Percentiles rank a stretch among this genome's conserved stretches.
phyloP scores from a whole-genome alignment of 225 moss, liverwort and hornwort species.

The Lunularia cruciata region DNA sequence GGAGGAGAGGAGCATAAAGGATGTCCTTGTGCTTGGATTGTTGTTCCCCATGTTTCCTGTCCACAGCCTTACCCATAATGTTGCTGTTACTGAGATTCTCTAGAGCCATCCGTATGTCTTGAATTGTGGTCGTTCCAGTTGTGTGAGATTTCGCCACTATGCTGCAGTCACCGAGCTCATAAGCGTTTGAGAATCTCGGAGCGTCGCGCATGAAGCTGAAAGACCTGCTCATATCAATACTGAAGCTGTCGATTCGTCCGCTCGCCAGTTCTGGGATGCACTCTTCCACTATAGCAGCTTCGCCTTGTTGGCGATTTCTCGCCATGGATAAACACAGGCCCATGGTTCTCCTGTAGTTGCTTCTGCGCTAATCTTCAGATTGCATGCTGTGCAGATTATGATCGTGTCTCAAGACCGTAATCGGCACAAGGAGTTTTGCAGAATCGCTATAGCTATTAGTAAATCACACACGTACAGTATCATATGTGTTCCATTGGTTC shows the following conservation, averaged over 20 bases:
- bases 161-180: background rate
- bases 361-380: background rate
- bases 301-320: background rate
- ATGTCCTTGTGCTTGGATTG: background rate
- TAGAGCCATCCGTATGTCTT: background rate
- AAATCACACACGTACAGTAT: too few species aligned
- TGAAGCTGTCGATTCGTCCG: slow-evolving; percentile 2
- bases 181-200: background rate
- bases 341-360: background rate
- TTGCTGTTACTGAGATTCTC: background rate
- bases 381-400: too few species aligned
- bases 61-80: background rate
- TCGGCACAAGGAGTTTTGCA: background rate
- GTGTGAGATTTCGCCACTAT: background rate
- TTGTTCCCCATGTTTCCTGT: background rate
- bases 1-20: background rate
- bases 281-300: background rate
- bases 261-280: slow-evolving; percentile 3
- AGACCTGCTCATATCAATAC: background rate
- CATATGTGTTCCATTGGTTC: background rate
- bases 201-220: background rate
- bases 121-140: background rate
- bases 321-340: background rate
- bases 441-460: too few species aligned
- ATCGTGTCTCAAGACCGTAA: background rate